Percentiles rank a stretch among this genome's conserved stretches.
Evolutionary conservation across 225 moss, liverwort and hornwort species (phyloP).

Genomic region (Sphagnum tenellum): DNA sequence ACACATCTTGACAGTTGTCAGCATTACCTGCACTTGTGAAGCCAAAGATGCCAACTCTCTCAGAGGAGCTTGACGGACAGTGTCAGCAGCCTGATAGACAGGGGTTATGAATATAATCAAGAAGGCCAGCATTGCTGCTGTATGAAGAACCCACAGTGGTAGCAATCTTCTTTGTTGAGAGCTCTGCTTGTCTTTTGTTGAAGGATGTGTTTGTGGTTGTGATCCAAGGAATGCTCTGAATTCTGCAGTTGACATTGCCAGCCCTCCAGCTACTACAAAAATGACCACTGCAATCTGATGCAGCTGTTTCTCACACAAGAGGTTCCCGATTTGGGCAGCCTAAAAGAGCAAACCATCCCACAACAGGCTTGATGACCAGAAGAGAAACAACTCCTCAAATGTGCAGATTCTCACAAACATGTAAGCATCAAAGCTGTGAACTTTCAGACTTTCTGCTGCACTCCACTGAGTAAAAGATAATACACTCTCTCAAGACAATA

Average conservation of each 20-base stretch:
- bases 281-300: slow-evolving; percentile 27
- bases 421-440: no score
- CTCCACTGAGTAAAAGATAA: no score
- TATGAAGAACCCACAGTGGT: slow-evolving; percentile 50
- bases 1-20: not conserved
- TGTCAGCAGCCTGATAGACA: slow-evolving; percentile 33
- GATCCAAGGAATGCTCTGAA: slow-evolving; percentile 16
- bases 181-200: slow-evolving; percentile 1
- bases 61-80: slow-evolving; percentile 52
- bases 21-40: slow-evolving; percentile 33
- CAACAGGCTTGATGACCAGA: no score
- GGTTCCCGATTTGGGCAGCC: slow-evolving; percentile 33
- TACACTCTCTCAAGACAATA: no score
- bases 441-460: no score
- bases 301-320: slow-evolving; percentile 18
- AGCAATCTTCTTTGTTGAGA: slow-evolving; percentile 8
- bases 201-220: slow-evolving; percentile 3
- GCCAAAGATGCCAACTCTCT: slow-evolving; percentile 37
- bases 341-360: slow-evolving; percentile 7
- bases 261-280: slow-evolving; percentile 41
- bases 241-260: slow-evolving; percentile 27
- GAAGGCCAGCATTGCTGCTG: slow-evolving; percentile 42
- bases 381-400: no score
- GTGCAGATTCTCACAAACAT: no score
- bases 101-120: slow-evolving; percentile 38